A percentile compares a stretch with the other conserved stretches of the same genome.
Conservation (phyloP, 176 grass and related monocot species). For the Dactylis glomerata region DNA sequence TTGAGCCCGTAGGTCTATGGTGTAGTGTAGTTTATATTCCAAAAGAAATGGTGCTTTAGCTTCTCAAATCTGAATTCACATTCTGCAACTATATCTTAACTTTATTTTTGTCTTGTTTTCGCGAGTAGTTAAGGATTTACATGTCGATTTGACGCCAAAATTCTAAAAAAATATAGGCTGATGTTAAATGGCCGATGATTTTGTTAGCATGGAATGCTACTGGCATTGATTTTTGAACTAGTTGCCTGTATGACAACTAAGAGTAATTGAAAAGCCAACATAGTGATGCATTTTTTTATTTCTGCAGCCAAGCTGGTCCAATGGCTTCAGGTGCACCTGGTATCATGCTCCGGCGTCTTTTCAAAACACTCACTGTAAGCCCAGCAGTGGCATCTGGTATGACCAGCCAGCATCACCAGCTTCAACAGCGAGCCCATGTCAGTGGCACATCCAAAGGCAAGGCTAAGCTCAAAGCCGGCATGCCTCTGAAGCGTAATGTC, state of each 20-base stretch:
- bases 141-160: neutral
- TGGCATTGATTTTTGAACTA: neutral
- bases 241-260: neutral
- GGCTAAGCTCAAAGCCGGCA: slow-evolving; percentile 62
- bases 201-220: neutral
- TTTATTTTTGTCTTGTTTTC: neutral
- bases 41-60: neutral
- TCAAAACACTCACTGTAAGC: slow-evolving; percentile 27
- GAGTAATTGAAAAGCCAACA: neutral
- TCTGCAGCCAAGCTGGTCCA: neutral
- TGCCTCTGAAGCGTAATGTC: slow-evolving; percentile 55
- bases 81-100: neutral
- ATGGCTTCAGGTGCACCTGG: slow-evolving; percentile 26
- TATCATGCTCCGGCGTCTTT: slow-evolving; percentile 22
- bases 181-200: neutral
- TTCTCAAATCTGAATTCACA: neutral
- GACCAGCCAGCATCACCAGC: slow-evolving; percentile 34
- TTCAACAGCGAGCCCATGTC: slow-evolving; percentile 45
- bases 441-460: slow-evolving; percentile 87
- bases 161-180: neutral
- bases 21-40: neutral
- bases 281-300: neutral
- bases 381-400: slow-evolving; percentile 13
- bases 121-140: neutral
- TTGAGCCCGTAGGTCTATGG: neutral